Conservation (phyloP, 345 rosid species). For the Eucalyptus fibrosa region DNA sequence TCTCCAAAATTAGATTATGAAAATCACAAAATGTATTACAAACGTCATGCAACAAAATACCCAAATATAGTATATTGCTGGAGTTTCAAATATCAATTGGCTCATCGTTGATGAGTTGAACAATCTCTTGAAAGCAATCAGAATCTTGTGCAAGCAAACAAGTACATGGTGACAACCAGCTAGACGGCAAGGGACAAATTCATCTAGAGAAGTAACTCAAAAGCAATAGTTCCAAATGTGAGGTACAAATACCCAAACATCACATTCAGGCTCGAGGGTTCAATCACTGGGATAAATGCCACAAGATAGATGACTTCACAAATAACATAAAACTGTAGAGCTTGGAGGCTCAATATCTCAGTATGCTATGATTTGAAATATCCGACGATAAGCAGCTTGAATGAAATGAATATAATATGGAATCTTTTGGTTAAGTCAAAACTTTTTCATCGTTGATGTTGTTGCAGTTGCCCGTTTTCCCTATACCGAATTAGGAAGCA, state of each 20-base stretch:
- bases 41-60: not conserved
- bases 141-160: rapidly evolving
- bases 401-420: rapidly evolving
- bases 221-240: not conserved
- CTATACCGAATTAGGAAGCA: not conserved
- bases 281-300: rapidly evolving
- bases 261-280: not conserved
- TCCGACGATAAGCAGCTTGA: rapidly evolving
- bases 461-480: not conserved
- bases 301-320: rapidly evolving
- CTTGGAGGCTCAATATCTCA: rapidly evolving
- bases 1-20: no score
- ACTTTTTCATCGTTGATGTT: rapidly evolving
- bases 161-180: not conserved
- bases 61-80: not conserved
- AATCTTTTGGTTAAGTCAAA: not conserved
- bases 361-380: not conserved
- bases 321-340: not conserved
- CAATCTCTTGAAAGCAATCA: not conserved
- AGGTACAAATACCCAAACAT: rapidly evolving
- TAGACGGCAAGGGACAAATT: rapidly evolving
- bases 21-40: no score
- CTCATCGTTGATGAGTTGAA: rapidly evolving
- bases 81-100: not conserved
- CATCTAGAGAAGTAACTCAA: not conserved